phyloP scores from a whole-genome alignment of 495 filamentous ascomycete genomes.

The Aspergillus carlsbadensis region DNA sequence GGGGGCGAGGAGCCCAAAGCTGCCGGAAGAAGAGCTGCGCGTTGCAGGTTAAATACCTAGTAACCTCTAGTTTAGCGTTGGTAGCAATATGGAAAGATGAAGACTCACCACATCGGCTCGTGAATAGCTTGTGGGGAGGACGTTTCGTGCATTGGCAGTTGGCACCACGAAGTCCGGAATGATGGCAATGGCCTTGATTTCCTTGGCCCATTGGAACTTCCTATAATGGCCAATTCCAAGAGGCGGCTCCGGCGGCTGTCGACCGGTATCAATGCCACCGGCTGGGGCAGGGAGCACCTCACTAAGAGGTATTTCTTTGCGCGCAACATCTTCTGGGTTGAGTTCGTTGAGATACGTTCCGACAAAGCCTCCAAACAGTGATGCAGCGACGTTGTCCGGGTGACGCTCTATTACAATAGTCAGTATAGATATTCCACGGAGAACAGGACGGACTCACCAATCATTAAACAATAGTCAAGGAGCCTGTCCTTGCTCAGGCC shows the following conservation, averaged over 20 bases:
- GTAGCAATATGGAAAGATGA: not conserved
- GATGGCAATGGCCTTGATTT: constrained; percentile 92
- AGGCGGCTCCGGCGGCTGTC: constrained; percentile 82
- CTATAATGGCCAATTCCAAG: constrained; percentile 87
- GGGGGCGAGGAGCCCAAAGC: constrained; percentile 85
- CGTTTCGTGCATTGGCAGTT: constrained; percentile 81
- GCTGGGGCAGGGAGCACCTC: constrained; percentile 86
- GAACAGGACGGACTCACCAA: constrained; percentile 48
- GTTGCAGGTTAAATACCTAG: constrained; percentile 89
- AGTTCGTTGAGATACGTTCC: constrained; percentile 93
- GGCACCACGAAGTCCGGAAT: constrained; percentile 93
- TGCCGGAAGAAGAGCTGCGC: constrained; percentile 81
- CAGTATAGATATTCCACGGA: not conserved
- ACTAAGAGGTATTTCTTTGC: constrained; percentile 90
- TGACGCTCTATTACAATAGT: constrained; percentile 66
- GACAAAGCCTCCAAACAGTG: constrained; percentile 94
- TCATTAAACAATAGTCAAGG: constrained; percentile 95
- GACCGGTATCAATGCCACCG: constrained; percentile 83
- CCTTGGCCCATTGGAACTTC: constrained; percentile 85
- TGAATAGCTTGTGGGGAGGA: constrained; percentile 73
- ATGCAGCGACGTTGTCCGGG: constrained; percentile 94
- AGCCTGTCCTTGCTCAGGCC: constrained; percentile 77
- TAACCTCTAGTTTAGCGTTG: not conserved
- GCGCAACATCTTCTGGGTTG: constrained; percentile 75
- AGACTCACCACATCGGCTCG: constrained; percentile 71